Percentiles rank a stretch among this genome's conserved stretches.
Conservation (phyloP, 139 green algal genomes). For the Dunaliella sp. region DNA sequence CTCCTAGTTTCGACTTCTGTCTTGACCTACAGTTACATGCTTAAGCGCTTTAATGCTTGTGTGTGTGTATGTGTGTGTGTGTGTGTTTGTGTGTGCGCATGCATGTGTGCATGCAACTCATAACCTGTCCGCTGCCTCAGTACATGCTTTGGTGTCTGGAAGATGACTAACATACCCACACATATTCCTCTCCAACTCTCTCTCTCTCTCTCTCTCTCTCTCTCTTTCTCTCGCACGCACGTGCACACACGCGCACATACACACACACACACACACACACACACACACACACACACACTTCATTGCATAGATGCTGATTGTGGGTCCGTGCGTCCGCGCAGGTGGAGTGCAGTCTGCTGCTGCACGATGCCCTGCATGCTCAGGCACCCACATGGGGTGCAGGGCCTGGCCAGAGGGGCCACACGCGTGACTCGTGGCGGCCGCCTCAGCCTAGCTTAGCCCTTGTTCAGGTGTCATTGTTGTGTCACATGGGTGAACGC, state of each 20-base stretch:
- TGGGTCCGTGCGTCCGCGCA: background rate
- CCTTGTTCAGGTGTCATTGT: background rate
- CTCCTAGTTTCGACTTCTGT: no score
- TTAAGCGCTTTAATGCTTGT: no score
- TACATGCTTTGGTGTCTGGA: no score
- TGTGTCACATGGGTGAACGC: no score
- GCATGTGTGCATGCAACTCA: no score
- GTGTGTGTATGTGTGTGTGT: no score
- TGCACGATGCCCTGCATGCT: constrained; percentile 13
- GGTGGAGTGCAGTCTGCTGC: background rate
- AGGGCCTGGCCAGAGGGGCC: background rate
- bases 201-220: no score
- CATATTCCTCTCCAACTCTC: no score
- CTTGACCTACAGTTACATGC: no score
- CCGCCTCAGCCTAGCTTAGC: background rate
- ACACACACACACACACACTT: background rate
- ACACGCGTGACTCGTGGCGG: background rate
- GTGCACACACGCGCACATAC: background rate
- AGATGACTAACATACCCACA: background rate
- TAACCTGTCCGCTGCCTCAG: no score
- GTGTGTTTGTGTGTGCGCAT: no score
- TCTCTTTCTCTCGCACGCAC: no score
- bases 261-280: background rate
- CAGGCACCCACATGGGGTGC: background rate
- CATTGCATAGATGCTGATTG: background rate